phyloP scores from a whole-genome alignment of 495 filamentous ascomycete genomes.

The Podospora sp. region DNA sequence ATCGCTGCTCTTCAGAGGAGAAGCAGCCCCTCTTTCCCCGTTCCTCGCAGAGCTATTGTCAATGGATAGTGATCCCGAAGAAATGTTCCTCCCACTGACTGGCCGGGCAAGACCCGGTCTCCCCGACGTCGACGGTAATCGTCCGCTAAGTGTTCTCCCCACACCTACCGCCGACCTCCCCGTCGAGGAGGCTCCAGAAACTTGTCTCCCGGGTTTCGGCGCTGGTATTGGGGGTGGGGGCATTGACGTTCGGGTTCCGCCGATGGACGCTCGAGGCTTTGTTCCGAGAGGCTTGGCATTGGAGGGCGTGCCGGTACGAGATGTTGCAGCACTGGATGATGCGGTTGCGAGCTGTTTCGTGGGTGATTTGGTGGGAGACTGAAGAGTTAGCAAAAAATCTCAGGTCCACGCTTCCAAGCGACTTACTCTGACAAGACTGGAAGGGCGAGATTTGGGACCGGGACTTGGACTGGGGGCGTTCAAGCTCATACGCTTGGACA shows the following conservation, averaged over 20 bases:
- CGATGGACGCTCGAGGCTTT: conserved; percentile 57
- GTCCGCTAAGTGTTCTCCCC: conserved; percentile 40
- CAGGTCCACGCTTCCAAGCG: not conserved
- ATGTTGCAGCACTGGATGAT: conserved; percentile 57
- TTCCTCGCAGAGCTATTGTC: conserved; percentile 33
- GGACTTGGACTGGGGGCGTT: conserved; percentile 70
- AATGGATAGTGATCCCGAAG: conserved; percentile 43
- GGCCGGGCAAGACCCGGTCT: conserved; percentile 39
- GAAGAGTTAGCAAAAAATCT: not conserved
- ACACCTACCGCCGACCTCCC: conserved; percentile 32
- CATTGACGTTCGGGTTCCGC: conserved; percentile 63
- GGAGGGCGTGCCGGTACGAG: conserved; percentile 63
- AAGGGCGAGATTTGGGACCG: conserved; percentile 53
- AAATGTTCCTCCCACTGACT: conserved; percentile 41
- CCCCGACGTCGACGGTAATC: conserved; percentile 33
- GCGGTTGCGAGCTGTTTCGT: conserved; percentile 71
- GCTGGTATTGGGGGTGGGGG: conserved; percentile 58
- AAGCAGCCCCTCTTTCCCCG: conserved; percentile 37
- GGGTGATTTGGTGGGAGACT: conserved; percentile 80
- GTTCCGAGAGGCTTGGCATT: conserved; percentile 49
- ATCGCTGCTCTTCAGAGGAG: conserved; percentile 41
- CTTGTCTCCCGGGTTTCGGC: conserved; percentile 35
- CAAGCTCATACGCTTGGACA: conserved; percentile 65
- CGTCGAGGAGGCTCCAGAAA: conserved; percentile 38
- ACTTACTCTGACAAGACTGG: conserved; percentile 62